Evolutionary conservation across 1,139 yeast species (phyloP).

Genomic region (Yamadazyma buinensis): DNA sequence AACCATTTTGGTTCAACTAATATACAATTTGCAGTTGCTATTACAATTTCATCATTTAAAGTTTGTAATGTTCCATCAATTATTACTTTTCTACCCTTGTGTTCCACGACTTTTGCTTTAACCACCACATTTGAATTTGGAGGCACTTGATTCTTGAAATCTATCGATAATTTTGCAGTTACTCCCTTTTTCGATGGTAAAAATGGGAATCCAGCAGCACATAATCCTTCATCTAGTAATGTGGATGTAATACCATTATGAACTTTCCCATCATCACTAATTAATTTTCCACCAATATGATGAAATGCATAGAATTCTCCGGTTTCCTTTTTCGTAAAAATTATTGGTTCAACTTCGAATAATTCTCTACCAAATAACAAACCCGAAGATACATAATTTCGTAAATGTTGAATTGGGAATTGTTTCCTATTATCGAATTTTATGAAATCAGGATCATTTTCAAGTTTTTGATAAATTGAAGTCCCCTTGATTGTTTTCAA

Average conservation of each 20-base stretch:
- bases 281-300: slow-evolving; percentile 64
- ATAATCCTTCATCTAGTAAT: slow-evolving; percentile 79
- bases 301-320: slow-evolving; percentile 58
- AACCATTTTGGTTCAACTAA: slow-evolving; percentile 82
- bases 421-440: slow-evolving; percentile 34
- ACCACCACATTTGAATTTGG: slow-evolving; percentile 67
- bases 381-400: slow-evolving; percentile 65
- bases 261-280: slow-evolving; percentile 68
- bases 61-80: slow-evolving; percentile 64
- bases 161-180: slow-evolving; percentile 70
- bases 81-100: slow-evolving; percentile 76
- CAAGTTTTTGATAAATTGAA: slow-evolving; percentile 28
- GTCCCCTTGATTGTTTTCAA: slow-evolving; percentile 28
- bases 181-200: slow-evolving; percentile 90
- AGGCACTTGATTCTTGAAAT: slow-evolving; percentile 63
- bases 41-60: slow-evolving; percentile 26
- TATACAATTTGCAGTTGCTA: slow-evolving; percentile 59
- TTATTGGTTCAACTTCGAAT: slow-evolving; percentile 64
- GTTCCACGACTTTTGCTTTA: slow-evolving; percentile 61
- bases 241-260: slow-evolving; percentile 89
- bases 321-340: slow-evolving; percentile 43
- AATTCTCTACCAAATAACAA: slow-evolving; percentile 58
- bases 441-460: slow-evolving; percentile 21
- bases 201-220: slow-evolving; percentile 80
- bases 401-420: slow-evolving; percentile 60